A percentile compares a stretch with the other conserved stretches of the same genome.
Conservation (phyloP, 495 filamentous ascomycete genomes). For the Penicillium lagena region DNA sequence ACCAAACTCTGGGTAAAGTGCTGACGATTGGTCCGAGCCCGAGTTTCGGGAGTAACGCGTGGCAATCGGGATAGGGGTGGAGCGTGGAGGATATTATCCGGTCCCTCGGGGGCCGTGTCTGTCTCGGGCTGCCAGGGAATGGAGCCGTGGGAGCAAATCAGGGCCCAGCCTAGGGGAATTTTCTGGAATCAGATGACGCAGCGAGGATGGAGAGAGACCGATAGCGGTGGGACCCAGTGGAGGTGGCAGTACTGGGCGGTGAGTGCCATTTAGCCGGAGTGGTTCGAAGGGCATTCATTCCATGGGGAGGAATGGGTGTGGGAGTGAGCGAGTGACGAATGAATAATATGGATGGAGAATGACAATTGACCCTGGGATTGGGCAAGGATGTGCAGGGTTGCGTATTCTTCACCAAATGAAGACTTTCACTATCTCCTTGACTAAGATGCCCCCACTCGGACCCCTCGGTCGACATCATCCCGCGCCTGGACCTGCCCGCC, state of each 20-base stretch:
- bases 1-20: neutral
- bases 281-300: too few relatives aligned
- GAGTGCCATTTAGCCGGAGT: conserved; percentile 16
- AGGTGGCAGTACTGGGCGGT: neutral
- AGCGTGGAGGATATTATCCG: conserved; percentile 14
- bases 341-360: neutral
- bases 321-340: neutral
- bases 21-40: neutral
- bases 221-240: neutral
- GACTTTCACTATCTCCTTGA: conserved; percentile 1
- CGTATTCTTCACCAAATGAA: neutral
- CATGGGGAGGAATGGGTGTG: too few relatives aligned
- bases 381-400: too few relatives aligned
- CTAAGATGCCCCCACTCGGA: conserved; percentile 3
- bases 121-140: neutral
- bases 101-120: neutral
- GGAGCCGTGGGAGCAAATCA: neutral
- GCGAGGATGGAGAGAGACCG: neutral
- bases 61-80: neutral
- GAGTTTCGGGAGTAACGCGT: too few relatives aligned
- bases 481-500: conserved; percentile 35
- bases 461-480: conserved; percentile 10
- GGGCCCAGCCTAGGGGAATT: neutral
- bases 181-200: conserved; percentile 3
- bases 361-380: too few relatives aligned